Percentiles rank a stretch among this genome's conserved stretches.
phyloP scores from a whole-genome alignment of 2,329 filamentous ascomycete species.

The Diaporthe velutina region DNA sequence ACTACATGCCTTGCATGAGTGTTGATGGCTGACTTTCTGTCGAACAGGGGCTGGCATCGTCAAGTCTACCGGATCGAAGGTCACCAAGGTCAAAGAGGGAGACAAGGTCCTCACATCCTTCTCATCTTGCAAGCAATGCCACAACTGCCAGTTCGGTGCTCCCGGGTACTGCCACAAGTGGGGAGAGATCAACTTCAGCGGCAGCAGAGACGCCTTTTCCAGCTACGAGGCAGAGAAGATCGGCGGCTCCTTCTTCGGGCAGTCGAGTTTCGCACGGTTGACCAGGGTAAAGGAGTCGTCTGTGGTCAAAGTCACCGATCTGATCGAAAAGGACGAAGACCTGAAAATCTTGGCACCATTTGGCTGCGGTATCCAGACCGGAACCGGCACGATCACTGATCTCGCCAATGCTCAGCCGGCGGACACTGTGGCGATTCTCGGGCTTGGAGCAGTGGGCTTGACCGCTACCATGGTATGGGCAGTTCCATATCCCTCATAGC shows the following conservation, averaged over 20 bases:
- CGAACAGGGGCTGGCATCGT: background rate
- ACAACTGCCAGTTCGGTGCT: background rate
- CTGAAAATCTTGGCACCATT: background rate
- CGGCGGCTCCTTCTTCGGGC: constrained; percentile 8
- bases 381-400: background rate
- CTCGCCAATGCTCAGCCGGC: constrained; percentile 11
- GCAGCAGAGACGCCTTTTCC: background rate
- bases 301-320: background rate
- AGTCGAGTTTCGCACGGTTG: constrained; percentile 5
- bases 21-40: background rate
- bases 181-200: constrained; percentile 1
- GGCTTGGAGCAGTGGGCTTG: background rate
- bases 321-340: background rate
- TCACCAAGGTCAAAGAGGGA: constrained; percentile 3
- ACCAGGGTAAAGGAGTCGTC: background rate
- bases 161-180: background rate
- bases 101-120: background rate
- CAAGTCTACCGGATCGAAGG: background rate
- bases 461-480: background rate
- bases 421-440: background rate
- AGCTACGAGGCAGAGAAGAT: background rate
- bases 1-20: too few species aligned
- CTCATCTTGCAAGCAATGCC: constrained; percentile 8
- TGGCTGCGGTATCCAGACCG: constrained; percentile 15
- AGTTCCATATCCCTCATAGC: too few species aligned